Percentiles rank a stretch among this genome's conserved stretches.
Evolutionary conservation across 192 early-diverging fungal genomes (phyloP).

Genomic region (Pilobolus umbonatus): DNA sequence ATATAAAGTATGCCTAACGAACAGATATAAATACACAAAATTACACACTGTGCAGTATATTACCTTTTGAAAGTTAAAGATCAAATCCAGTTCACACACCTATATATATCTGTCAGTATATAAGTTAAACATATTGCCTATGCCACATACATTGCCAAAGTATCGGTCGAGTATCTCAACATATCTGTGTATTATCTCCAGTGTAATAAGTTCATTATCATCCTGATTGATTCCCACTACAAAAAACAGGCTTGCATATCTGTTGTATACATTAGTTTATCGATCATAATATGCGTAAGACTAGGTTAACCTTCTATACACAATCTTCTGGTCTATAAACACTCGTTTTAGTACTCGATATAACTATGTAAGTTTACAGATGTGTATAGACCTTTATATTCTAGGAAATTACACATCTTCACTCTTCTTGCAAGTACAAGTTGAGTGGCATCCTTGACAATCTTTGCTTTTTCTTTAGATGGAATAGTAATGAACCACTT

Average conservation of each 20-base stretch:
- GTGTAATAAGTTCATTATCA: slow-evolving; percentile 91
- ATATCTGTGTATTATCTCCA: slow-evolving; percentile 97
- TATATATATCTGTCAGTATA: slow-evolving; percentile 10
- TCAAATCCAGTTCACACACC: slow-evolving; percentile 94
- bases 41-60: neutral
- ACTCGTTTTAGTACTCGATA: neutral
- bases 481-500: slow-evolving; percentile 78
- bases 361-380: neutral
- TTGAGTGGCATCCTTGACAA: slow-evolving; percentile 89
- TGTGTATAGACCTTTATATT: slow-evolving; percentile 75
- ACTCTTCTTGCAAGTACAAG: slow-evolving; percentile 82
- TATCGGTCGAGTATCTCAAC: slow-evolving; percentile 97
- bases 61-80: slow-evolving; percentile 94
- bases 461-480: slow-evolving; percentile 91
- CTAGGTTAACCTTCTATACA: slow-evolving; percentile 51
- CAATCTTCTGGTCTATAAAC: slow-evolving; percentile 52
- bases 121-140: neutral
- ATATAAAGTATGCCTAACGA: slow-evolving; percentile 74
- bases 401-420: slow-evolving; percentile 98
- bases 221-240: slow-evolving; percentile 88
- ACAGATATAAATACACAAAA: neutral
- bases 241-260: slow-evolving; percentile 96
- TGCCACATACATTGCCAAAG: slow-evolving; percentile 79
- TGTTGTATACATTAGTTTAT: slow-evolving; percentile 18
- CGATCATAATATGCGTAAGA: neutral